phyloP scores from a whole-genome alignment of 345 rosid genomes.

The Acer campestre region DNA sequence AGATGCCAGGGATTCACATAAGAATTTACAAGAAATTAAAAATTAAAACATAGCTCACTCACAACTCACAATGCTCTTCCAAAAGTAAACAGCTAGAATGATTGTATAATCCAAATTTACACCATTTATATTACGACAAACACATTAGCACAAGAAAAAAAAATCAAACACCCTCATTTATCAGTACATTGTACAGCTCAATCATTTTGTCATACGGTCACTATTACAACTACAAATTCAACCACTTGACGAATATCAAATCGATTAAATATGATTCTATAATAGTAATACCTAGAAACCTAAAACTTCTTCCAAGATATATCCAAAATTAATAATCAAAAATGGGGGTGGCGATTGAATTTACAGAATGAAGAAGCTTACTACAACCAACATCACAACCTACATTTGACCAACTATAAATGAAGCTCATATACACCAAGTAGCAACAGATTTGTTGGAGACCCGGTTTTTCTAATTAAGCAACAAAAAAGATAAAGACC shows the following conservation, averaged over 20 bases:
- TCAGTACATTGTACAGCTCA: background rate
- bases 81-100: background rate
- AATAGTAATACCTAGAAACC: background rate
- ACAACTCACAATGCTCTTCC: background rate
- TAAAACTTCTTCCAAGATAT: background rate
- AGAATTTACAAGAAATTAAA: no score
- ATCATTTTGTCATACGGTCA: background rate
- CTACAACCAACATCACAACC: no score
- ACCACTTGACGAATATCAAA: constrained; percentile 7
- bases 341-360: constrained; percentile 14
- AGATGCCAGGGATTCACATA: background rate
- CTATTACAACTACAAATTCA: constrained; percentile 8
- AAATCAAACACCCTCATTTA: background rate
- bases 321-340: background rate
- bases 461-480: constrained; percentile 36
- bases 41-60: no score
- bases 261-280: constrained; percentile 12
- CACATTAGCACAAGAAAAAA: background rate
- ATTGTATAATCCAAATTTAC: background rate
- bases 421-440: background rate
- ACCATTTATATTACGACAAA: background rate
- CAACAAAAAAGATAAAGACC: constrained; percentile 69
- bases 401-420: constrained; percentile 3
- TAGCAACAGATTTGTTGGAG: background rate
- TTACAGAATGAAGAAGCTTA: constrained; percentile 23